Conservation (phyloP, 768 basidiomycete species). For the Paxillus ammoniavirescens region DNA sequence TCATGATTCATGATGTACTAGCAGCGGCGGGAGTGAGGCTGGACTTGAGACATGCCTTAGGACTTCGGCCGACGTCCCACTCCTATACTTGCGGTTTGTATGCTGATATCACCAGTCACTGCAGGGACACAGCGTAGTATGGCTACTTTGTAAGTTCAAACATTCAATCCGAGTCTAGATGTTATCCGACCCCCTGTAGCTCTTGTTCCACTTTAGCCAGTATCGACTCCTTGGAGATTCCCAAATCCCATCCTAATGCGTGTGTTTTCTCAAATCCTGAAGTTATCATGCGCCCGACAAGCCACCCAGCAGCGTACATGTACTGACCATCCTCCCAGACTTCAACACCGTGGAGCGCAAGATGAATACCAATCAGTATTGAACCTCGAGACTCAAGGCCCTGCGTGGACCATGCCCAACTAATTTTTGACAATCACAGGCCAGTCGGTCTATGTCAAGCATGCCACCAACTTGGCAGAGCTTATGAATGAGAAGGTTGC, state of each 20-base stretch:
- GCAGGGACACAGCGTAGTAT: conserved; percentile 82
- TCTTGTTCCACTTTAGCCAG: too few relatives aligned
- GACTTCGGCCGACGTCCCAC: conserved; percentile 63
- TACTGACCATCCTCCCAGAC: conserved; percentile 45
- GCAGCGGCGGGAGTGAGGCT: conserved; percentile 48
- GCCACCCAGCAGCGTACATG: conserved; percentile 38
- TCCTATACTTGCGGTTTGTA: not conserved
- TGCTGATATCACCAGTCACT: too few relatives aligned
- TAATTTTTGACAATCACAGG: conserved; percentile 91
- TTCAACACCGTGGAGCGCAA: conserved; percentile 86
- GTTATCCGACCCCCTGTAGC: conserved; percentile 19
- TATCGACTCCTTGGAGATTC: conserved; percentile 78
- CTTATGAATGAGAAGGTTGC: conserved; percentile 58
- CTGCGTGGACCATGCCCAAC: conserved; percentile 76
- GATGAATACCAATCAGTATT: conserved; percentile 80
- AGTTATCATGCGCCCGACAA: conserved; percentile 90
- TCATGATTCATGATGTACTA: conserved; percentile 75
- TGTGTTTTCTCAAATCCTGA: conserved; percentile 90
- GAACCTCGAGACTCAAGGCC: conserved; percentile 46
- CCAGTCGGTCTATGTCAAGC: conserved; percentile 73
- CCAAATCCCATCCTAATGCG: conserved; percentile 66
- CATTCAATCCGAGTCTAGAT: not conserved
- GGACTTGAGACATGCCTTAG: conserved; percentile 81
- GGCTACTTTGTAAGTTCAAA: conserved; percentile 58
- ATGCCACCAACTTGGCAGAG: conserved; percentile 82